These are phyloP conservation scores for Fusarium bulbicola DNA, from an alignment of 2,329 filamentous ascomycete species.

Conservation along the genomic window DNA sequence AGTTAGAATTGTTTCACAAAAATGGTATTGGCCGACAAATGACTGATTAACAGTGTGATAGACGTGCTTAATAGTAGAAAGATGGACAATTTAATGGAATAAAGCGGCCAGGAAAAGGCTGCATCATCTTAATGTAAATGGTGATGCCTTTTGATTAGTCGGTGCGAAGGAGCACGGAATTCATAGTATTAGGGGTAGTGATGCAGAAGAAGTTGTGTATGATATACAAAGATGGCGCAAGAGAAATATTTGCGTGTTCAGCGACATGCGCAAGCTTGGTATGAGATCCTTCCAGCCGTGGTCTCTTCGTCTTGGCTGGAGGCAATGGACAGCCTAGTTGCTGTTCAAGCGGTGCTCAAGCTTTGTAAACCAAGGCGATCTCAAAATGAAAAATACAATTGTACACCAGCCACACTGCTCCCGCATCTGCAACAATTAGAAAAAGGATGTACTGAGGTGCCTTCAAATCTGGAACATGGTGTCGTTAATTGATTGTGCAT, in stretches of 20 bases:
- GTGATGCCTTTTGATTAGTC: background rate
- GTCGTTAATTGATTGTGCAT: background rate
- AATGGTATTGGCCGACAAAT: background rate
- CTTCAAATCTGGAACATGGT: background rate
- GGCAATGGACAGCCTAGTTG: background rate
- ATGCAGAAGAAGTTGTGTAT: background rate
- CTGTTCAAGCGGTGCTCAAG: conserved; percentile 7
- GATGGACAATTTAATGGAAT: conserved; percentile 5
- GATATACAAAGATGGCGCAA: background rate
- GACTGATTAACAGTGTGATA: background rate
- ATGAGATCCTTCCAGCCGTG: background rate
- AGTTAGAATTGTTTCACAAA: background rate
- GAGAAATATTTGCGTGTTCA: background rate
- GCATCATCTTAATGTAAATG: conserved; percentile 4
- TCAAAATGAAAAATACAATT: background rate
- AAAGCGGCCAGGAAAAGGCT: background rate
- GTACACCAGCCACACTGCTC: background rate
- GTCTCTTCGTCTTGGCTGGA: background rate
- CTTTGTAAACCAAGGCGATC: background rate
- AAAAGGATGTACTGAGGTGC: background rate
- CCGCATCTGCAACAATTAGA: background rate
- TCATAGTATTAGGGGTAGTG: background rate
- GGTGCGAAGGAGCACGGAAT: background rate
- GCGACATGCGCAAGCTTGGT: background rate
- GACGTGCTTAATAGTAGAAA: background rate